Conservation (phyloP, 352 stramenopile genomes). For the Phytophthora cactorum region DNA sequence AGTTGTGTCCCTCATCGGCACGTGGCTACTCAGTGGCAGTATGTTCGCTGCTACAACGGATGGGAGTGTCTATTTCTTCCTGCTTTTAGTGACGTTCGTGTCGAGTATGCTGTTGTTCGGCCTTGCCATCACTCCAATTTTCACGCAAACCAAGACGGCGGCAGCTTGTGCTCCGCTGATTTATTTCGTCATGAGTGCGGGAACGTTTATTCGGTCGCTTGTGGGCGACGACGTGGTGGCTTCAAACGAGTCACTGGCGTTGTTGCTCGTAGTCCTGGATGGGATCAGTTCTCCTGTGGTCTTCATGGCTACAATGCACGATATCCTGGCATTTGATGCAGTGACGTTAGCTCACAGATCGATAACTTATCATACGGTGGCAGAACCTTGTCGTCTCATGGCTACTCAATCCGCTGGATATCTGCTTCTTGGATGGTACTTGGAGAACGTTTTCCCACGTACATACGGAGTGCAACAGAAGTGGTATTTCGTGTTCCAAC, state of each 20-base stretch:
- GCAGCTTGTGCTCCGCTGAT: constrained; percentile 65
- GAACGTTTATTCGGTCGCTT: constrained; percentile 58
- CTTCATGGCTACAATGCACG: constrained; percentile 70
- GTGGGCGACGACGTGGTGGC: constrained; percentile 58
- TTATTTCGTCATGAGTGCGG: constrained; percentile 65
- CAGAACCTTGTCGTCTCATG: constrained; percentile 66
- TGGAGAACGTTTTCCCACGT: constrained; percentile 93
- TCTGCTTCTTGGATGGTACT: constrained; percentile 92
- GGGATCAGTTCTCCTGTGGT: constrained; percentile 67
- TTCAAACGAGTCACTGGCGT: constrained; percentile 37
- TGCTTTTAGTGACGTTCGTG: constrained; percentile 65
- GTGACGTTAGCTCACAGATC: constrained; percentile 39
- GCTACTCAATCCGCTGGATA: constrained; percentile 87
- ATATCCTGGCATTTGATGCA: constrained; percentile 62
- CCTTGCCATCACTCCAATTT: constrained; percentile 75
- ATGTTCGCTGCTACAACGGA: constrained; percentile 65
- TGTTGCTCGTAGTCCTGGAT: constrained; percentile 49
- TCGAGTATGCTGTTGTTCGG: constrained; percentile 76
- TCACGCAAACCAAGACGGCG: constrained; percentile 74
- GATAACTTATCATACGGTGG: constrained; percentile 58
- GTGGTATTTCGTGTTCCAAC: constrained; percentile 94
- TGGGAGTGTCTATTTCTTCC: constrained; percentile 57
- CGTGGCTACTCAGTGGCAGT: constrained; percentile 55
- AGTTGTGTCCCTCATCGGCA: constrained; percentile 54
- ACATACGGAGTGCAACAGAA: constrained; percentile 91